Base-by-base conservation (phyloP, 2,329 filamentous ascomycete species). In the Trichoderma sp. region DNA sequence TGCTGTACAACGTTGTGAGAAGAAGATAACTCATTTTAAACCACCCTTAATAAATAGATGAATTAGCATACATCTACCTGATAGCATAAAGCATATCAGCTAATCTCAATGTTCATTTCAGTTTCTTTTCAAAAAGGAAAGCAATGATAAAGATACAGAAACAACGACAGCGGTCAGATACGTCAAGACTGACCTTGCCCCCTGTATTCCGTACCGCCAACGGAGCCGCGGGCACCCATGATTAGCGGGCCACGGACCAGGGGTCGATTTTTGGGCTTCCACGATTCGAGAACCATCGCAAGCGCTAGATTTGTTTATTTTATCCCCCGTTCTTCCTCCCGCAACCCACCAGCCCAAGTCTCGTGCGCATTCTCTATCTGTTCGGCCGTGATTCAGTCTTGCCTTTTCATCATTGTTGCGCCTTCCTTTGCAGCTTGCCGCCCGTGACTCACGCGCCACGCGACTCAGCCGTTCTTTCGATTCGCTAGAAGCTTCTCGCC, bases 401-500 rank as follows among this genome's bases (percentile, higher is more conserved):
- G 75, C 63, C 50, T 63, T 53, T 56, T 56, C 31, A 7, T 38
- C 60, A 3, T 63, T 64, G 29, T 76, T 53, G 69, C 75, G 38
- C 45, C 69, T 68, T 74, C 75, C 75, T 67, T 63, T n/a, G 27
- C 59, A 50, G 29, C 38, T 24, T 50, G 71, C 41, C 29, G 62
- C 35, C 29, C 24, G 75, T 74, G 69, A 76, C 63, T 76, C 69
- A 76, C 67, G 53, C 69, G 38, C 69, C 75, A 31, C 75, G 74
- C 74, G 35, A 65, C 71, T 68, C 53, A 27, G 41, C 67, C 69
- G 67, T 74, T 76, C 75, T 21, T 63, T 76, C 69, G 62, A 73
- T 68, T 45, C 9, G 59, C 35, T 66, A 53, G 21, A 35, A 33
- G 27, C 60, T 71, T 68, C 63, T 75, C 16, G 60, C 53, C 27